A percentile compares a stretch with the other conserved stretches of the same genome.
Evolutionary conservation across 2,329 filamentous ascomycete genomes (phyloP).

Genomic region (Calonectria henricotiae): DNA sequence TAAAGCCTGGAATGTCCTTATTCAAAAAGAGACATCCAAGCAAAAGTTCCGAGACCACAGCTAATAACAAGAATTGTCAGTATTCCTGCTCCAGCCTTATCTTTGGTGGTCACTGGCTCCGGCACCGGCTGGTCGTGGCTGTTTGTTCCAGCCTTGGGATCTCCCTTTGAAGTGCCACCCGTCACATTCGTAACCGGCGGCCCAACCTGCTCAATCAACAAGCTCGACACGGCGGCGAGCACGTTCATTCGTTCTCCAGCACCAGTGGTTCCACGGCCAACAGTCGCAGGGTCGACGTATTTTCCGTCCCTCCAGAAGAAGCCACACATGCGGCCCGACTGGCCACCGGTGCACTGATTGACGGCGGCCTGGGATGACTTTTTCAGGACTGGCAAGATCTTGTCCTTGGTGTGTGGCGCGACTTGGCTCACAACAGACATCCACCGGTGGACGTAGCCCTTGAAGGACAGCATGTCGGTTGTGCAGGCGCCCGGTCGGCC

Average conservation of each 20-base stretch:
- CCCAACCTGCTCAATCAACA: conserved; percentile 62
- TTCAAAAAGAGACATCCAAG: conserved; percentile 67
- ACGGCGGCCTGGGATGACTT: conserved; percentile 74
- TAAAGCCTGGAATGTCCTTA: conserved; percentile 40
- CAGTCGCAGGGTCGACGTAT: conserved; percentile 63
- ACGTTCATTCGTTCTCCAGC: conserved; percentile 75
- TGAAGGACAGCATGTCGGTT: conserved; percentile 81
- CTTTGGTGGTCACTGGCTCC: conserved; percentile 61
- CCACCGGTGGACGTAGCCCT: conserved; percentile 80
- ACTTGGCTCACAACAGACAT: conserved; percentile 74
- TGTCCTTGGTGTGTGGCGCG: conserved; percentile 72
- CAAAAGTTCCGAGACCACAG: conserved; percentile 62
- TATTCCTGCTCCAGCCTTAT: conserved; percentile 67
- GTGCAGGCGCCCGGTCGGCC: conserved; percentile 70
- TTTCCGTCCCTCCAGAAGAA: conserved; percentile 72
- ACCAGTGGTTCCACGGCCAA: conserved; percentile 68
- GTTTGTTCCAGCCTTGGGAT: conserved; percentile 60
- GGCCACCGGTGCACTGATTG: conserved; percentile 74
- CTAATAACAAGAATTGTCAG: conserved; percentile 65
- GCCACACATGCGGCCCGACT: conserved; percentile 74
- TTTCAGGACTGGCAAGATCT: conserved; percentile 72
- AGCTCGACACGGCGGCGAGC: conserved; percentile 69
- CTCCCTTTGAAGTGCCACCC: conserved; percentile 67
- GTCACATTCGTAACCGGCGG: conserved; percentile 64
- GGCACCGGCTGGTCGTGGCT: conserved; percentile 54